These are phyloP conservation scores for Gillenia trifoliata DNA, from an alignment of 306 rosid genomes.

Conservation along the genomic window DNA sequence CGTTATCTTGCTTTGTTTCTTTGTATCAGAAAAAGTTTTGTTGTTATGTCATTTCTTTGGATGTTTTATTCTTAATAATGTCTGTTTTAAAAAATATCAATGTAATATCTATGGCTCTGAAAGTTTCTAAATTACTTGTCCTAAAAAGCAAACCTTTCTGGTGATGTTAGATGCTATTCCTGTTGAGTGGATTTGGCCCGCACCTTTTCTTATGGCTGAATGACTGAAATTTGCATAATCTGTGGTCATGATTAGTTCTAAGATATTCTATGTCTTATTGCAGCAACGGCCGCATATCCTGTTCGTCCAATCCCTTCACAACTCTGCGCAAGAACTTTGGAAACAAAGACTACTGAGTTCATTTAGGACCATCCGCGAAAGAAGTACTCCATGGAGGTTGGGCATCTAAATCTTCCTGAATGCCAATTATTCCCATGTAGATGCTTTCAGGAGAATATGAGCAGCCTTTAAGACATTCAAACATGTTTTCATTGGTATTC, in stretches of 20 bases:
- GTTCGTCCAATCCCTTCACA: slow-evolving; percentile 99
- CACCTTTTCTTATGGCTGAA: slow-evolving; percentile 12
- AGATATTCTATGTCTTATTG: slow-evolving; percentile 27
- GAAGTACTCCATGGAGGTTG: slow-evolving; percentile 23
- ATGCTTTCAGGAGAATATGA: slow-evolving; percentile 29
- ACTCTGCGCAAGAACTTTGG: slow-evolving; percentile 94
- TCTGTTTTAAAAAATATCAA: background rate
- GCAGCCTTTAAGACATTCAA: slow-evolving; percentile 29
- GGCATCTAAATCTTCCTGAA: slow-evolving; percentile 16
- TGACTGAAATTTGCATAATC: slow-evolving; percentile 11
- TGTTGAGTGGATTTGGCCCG: slow-evolving; percentile 13
- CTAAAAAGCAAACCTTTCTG: background rate
- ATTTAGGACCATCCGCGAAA: slow-evolving; percentile 12
- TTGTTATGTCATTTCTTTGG: background rate
- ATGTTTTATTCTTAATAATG: background rate
- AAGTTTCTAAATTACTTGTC: background rate
- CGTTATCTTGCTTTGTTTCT: slow-evolving; percentile 4
- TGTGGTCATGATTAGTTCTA: slow-evolving; percentile 17
- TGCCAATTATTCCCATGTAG: slow-evolving; percentile 16
- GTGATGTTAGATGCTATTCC: slow-evolving; percentile 19
- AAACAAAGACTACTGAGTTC: slow-evolving; percentile 60
- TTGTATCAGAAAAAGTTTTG: background rate
- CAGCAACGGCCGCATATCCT: slow-evolving; percentile 99
- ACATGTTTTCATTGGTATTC: slow-evolving; percentile 17
- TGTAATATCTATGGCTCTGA: too few relatives aligned